Evolutionary conservation across 352 stramenopile genomes (phyloP).

Genomic region (Halophytophthora batemanensis): DNA sequence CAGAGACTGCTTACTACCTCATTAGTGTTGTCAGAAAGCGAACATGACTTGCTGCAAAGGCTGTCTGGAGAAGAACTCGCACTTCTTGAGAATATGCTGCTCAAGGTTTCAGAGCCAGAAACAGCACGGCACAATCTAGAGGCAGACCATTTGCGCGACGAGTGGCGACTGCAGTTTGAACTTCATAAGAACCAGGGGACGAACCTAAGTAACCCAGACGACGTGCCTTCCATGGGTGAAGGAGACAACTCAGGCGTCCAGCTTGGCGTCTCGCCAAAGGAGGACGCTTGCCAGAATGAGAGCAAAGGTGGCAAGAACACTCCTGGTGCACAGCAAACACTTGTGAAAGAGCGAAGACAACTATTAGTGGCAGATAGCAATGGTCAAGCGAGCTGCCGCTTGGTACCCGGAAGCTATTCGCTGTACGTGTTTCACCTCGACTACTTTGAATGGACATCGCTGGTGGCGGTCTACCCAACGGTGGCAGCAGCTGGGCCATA

Average conservation of each 20-base stretch:
- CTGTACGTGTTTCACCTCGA: slow-evolving; percentile 71
- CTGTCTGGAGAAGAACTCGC: slow-evolving; percentile 29
- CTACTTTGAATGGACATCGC: slow-evolving; percentile 70
- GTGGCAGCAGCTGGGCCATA: slow-evolving; percentile 40
- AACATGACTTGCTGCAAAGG: slow-evolving; percentile 46
- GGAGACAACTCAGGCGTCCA: too few species aligned
- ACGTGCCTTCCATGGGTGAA: too few species aligned
- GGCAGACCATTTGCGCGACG: too few species aligned
- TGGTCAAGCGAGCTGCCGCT: slow-evolving; percentile 32
- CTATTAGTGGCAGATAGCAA: slow-evolving; percentile 38
- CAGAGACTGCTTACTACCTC: slow-evolving; percentile 31
- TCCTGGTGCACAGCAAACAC: slow-evolving; percentile 11
- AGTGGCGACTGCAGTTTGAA: too few species aligned
- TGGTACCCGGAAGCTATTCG: slow-evolving; percentile 60
- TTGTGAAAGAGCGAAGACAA: slow-evolving; percentile 19
- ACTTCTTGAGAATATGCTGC: slow-evolving; percentile 18
- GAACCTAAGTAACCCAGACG: too few species aligned
- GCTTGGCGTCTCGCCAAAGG: background rate
- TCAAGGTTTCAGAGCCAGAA: too few species aligned
- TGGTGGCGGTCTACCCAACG: slow-evolving; percentile 50
- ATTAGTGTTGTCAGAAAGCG: slow-evolving; percentile 42
- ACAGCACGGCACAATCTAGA: too few species aligned
- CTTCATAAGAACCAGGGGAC: too few species aligned
- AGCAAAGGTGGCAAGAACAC: too few species aligned
- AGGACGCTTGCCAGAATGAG: too few species aligned